phyloP scores from a whole-genome alignment of 2,329 filamentous ascomycete genomes.

The Emergomyces orientalis region DNA sequence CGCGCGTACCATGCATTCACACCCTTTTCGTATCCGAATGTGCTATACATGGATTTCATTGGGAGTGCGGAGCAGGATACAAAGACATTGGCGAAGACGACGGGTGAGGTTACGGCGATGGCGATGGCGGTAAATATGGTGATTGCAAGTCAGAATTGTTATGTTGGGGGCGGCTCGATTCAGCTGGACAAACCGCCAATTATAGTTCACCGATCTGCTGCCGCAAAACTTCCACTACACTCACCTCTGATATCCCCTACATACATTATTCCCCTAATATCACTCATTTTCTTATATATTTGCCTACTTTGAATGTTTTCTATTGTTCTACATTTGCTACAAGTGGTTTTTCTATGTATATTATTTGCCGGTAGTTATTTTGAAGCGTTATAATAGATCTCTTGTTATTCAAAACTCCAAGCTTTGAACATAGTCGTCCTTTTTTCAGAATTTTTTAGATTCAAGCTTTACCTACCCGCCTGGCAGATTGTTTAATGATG shows the following conservation, averaged over 20 bases:
- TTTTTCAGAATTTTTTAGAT: too few relatives aligned
- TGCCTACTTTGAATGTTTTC: constrained; percentile 50
- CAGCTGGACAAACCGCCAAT: not conserved
- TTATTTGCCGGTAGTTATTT: not conserved
- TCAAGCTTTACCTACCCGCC: too few relatives aligned
- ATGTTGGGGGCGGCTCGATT: constrained; percentile 10
- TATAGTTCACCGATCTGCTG: not conserved
- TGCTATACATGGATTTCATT: constrained; percentile 15
- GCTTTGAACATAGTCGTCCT: too few relatives aligned
- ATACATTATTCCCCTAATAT: not conserved
- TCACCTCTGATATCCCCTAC: not conserved
- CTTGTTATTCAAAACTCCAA: too few relatives aligned
- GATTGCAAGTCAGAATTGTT: constrained; percentile 11
- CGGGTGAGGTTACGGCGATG: constrained; percentile 10
- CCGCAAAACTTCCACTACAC: not conserved
- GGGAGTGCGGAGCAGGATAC: constrained; percentile 5
- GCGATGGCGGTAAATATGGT: constrained; percentile 15
- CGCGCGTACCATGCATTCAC: constrained; percentile 9
- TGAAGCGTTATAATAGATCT: not conserved
- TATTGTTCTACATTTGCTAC: constrained; percentile 32
- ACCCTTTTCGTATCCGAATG: constrained; percentile 12
- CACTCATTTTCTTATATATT: constrained; percentile 38
- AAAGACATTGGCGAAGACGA: not conserved
- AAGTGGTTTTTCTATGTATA: not conserved
- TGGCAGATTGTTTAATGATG: too few relatives aligned